Evolutionary conservation across 345 rosid species (phyloP).

Genomic region (Abelmoschus esculentus): DNA sequence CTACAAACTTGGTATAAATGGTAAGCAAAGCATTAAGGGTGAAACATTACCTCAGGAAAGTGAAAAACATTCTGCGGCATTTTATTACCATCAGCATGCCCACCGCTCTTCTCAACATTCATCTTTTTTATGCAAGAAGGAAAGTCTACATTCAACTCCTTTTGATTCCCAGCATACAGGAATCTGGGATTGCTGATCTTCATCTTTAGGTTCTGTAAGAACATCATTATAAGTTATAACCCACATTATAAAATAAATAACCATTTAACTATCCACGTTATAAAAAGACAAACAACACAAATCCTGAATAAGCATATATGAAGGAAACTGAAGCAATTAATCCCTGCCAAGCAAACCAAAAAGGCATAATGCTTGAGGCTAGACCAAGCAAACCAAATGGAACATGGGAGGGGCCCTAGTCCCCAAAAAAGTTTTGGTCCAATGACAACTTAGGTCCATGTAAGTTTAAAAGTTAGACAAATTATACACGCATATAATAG

Average conservation of each 20-base stretch:
- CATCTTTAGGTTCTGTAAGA: slow-evolving; percentile 85
- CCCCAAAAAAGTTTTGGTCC: no score
- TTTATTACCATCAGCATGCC: slow-evolving; percentile 25
- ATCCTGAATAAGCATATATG: slow-evolving; percentile 7
- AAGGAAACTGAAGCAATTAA: background rate
- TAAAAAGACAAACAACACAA: background rate
- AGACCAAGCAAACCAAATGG: background rate
- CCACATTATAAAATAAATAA: background rate
- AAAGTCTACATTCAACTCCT: slow-evolving; percentile 38
- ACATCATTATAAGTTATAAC: slow-evolving; percentile 11
- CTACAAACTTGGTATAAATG: slow-evolving; percentile 13
- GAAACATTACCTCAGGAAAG: slow-evolving; percentile 71
- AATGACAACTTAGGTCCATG: no score
- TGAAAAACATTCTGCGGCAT: slow-evolving; percentile 38
- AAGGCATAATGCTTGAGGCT: background rate
- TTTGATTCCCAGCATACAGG: slow-evolving; percentile 46
- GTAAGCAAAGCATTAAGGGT: slow-evolving; percentile 9
- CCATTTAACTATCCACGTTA: background rate
- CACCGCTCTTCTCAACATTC: slow-evolving; percentile 25
- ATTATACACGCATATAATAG: background rate
- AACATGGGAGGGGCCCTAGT: no score
- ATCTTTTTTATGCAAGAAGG: slow-evolving; percentile 63
- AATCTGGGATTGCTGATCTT: slow-evolving; percentile 82
- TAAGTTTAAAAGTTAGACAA: no score
- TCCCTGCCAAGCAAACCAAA: background rate